A percentile compares a stretch with the other conserved stretches of the same genome.
These are phyloP conservation scores for Nicotiana undulata DNA, from an alignment of 257 asterid genomes.

Conservation along the genomic window DNA sequence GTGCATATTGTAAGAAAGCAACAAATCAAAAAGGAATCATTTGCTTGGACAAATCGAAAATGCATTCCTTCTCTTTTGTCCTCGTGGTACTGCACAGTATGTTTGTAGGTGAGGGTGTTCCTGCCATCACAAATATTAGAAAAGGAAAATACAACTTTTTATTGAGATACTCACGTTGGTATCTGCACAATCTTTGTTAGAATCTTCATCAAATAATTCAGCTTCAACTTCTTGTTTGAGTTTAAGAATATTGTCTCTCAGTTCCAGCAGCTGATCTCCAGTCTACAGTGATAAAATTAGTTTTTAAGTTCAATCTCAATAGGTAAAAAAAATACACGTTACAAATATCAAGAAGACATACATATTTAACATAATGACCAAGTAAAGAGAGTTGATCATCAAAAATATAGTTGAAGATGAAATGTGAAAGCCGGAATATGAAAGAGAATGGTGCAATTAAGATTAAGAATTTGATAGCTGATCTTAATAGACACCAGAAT, in stretches of 20 bases:
- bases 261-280: slow-evolving; percentile 11
- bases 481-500: background rate
- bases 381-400: background rate
- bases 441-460: background rate
- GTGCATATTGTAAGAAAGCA: too few relatives aligned
- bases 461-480: background rate
- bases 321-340: too few relatives aligned
- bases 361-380: background rate
- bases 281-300: slow-evolving; percentile 5
- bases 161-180: slow-evolving; percentile 39
- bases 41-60: too few relatives aligned
- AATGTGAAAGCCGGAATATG: background rate
- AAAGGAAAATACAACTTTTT: too few relatives aligned
- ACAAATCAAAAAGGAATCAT: too few relatives aligned
- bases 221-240: slow-evolving; percentile 64
- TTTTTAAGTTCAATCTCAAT: background rate
- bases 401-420: background rate
- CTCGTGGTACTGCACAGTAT: too few relatives aligned
- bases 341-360: background rate
- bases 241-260: slow-evolving; percentile 30
- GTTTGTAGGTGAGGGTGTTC: too few relatives aligned
- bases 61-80: too few relatives aligned
- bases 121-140: too few relatives aligned
- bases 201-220: slow-evolving; percentile 36
- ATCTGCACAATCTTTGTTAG: slow-evolving; percentile 57